A percentile compares a stretch with the other conserved stretches of the same genome.
Conservation (phyloP, 371 early-diverging fungal species). For the Mucor indicus region DNA sequence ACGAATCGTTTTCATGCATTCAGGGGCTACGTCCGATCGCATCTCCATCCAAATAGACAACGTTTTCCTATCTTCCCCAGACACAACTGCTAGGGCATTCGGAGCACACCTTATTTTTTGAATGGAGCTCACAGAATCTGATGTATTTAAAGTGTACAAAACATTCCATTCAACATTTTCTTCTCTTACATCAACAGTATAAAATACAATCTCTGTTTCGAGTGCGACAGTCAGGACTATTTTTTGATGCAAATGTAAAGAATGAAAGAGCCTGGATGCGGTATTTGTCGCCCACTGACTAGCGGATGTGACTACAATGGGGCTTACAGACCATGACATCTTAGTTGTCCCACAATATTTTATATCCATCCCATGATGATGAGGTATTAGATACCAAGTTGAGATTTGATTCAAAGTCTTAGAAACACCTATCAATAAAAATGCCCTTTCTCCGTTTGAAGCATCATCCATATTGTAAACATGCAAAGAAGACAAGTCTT, state of each 20-base stretch:
- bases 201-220: slow-evolving; percentile 10
- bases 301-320: slow-evolving; percentile 4
- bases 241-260: slow-evolving; percentile 3
- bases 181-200: slow-evolving; percentile 2
- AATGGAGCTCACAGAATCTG: background rate
- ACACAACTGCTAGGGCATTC: slow-evolving; percentile 14
- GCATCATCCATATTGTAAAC: slow-evolving; percentile 22
- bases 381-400: slow-evolving; percentile 25
- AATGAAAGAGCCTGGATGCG: slow-evolving; percentile 18
- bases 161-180: slow-evolving; percentile 18
- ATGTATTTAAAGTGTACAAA: slow-evolving; percentile 21
- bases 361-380: background rate
- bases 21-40: slow-evolving; percentile 24
- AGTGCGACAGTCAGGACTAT: slow-evolving; percentile 7
- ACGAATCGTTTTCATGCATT: slow-evolving; percentile 10
- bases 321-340: slow-evolving; percentile 9
- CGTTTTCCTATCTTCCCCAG: slow-evolving; percentile 6
- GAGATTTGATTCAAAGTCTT: slow-evolving; percentile 3
- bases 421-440: slow-evolving; percentile 28
- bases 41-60: slow-evolving; percentile 41
- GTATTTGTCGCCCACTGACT: slow-evolving; percentile 23
- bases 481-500: slow-evolving; percentile 26
- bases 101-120: slow-evolving; percentile 13
- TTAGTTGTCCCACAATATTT: slow-evolving; percentile 3
- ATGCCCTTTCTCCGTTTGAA: slow-evolving; percentile 4